phyloP scores from a whole-genome alignment of 305 asterid genomes.

The Salvia sclarea region DNA sequence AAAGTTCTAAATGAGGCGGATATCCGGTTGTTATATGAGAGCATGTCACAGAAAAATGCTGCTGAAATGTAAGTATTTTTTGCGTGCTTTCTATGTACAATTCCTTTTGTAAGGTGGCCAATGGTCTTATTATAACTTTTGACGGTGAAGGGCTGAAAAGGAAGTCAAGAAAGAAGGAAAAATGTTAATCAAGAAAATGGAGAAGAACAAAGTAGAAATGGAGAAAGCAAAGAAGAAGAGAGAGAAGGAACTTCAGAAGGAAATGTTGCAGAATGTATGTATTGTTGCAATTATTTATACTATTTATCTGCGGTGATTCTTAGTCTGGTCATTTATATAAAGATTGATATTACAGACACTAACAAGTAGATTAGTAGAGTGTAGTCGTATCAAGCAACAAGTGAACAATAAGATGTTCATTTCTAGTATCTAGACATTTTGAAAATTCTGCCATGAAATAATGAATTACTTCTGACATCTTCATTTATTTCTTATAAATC shows the following conservation, averaged over 20 bases:
- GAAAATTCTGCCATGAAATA: not conserved
- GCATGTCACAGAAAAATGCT: constrained; percentile 52
- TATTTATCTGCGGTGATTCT: constrained; percentile 5
- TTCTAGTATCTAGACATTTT: not conserved
- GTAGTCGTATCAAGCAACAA: not conserved
- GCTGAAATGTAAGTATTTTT: constrained; percentile 62
- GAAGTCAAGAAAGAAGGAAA: constrained; percentile 57
- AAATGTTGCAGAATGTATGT: constrained; percentile 72
- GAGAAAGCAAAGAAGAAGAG: constrained; percentile 75
- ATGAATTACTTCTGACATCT: not conserved
- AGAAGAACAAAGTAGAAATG: constrained; percentile 67
- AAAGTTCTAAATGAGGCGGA: constrained; percentile 70
- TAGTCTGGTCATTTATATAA: not conserved
- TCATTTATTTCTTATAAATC: constrained; percentile 1
- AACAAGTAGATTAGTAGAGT: too few relatives aligned
- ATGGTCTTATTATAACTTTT: constrained; percentile 26
- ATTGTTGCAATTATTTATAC: not conserved
- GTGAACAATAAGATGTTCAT: not conserved
- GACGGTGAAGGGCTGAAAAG: constrained; percentile 68
- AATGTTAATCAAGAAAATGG: constrained; percentile 66
- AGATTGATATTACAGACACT: not conserved
- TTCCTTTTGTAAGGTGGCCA: constrained; percentile 23
- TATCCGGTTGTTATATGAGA: constrained; percentile 55
- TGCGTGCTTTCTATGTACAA: constrained; percentile 10
- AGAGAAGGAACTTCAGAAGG: constrained; percentile 67